Base-by-base conservation (phyloP, 257 asterid species). In the Gentiana straminea region DNA sequence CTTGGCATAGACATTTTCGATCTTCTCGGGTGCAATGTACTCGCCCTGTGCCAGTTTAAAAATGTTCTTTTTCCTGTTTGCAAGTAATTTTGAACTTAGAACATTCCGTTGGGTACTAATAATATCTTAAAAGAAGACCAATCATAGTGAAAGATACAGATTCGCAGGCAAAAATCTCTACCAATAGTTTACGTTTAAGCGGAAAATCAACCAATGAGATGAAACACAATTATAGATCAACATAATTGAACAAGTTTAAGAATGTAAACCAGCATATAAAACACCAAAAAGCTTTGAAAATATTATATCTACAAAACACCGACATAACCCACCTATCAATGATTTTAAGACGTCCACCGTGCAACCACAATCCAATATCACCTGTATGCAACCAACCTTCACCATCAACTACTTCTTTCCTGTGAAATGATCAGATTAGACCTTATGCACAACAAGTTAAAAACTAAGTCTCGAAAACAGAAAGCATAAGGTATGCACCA, bases 31-130 rank as follows among this genome's bases (percentile, higher is more conserved):
- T 12, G 97, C 97, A 68, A 90, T 79, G 77, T 90, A 90, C 83
- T 86, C 94, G 2, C 96, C 98, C 80, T 90, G 98, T 35, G 98
- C 96, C 82, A 90, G 73, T 79, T 86, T 90, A 68, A 90, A 90
- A 50, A 90, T 86, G 77, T 90, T 90, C 73, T 90, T 90, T 74
- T 90, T 90, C 95, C 98, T 90, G 84, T 73, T 43, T 56, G 63
- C 9, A 60, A 7, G 24, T 3, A 41, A 41, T 41, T 4, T 3
- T 10, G 5, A 41, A 41, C 46, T 41, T 10, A 41, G 5, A 41
- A 41, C 5, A 41, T 41, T 5, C 46, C 9, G 0, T 41, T 41
- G 9, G 9, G 9, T 4, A 41, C 46, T 41, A 41, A 8, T 5
- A 41, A 41, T 10, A 41, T 41, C 46, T 41, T 5, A 10, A 41